phyloP scores from a whole-genome alignment of 495 filamentous ascomycete genomes.

The Neurospora cerealis region DNA sequence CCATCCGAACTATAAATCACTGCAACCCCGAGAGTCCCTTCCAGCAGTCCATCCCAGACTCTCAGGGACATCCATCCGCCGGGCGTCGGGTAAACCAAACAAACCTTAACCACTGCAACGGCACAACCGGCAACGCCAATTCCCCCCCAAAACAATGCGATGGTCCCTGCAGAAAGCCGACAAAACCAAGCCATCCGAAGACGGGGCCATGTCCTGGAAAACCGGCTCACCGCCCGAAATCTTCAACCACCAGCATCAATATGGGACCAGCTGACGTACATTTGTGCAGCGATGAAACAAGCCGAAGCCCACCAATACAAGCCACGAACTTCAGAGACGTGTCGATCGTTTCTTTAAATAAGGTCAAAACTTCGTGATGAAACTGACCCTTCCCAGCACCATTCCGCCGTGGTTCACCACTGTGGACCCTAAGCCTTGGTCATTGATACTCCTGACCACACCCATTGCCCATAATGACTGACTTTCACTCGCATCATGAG shows the following conservation, averaged over 20 bases:
- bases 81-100: background rate
- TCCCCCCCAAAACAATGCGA: background rate
- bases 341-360: background rate
- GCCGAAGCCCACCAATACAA: background rate
- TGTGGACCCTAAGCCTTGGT: background rate
- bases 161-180: background rate
- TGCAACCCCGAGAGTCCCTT: background rate
- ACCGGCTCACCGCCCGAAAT: background rate
- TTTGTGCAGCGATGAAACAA: background rate
- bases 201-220: background rate
- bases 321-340: background rate
- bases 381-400: background rate
- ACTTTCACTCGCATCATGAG: background rate
- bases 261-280: background rate
- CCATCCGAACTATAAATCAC: background rate
- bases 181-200: background rate
- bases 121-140: background rate
- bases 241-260: background rate
- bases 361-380: background rate
- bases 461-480: background rate
- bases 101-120: background rate
- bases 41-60: background rate
- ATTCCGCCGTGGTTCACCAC: background rate
- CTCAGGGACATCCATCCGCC: background rate
- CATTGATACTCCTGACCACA: background rate